phyloP scores from a whole-genome alignment of 1,284 basidiomycete species.

The Thelephora terrestris region DNA sequence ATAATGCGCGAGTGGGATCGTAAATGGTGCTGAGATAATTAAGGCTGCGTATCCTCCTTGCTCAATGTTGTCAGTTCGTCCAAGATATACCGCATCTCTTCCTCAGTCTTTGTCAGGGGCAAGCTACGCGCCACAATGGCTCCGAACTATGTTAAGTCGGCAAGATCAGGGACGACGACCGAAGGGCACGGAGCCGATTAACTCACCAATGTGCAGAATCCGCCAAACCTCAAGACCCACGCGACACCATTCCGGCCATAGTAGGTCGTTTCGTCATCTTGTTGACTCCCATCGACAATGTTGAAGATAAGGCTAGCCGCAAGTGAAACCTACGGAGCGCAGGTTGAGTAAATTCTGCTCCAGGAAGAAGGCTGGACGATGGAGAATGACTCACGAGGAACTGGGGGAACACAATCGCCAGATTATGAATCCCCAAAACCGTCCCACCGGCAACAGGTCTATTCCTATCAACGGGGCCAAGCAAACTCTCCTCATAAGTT shows the following conservation, averaged over 20 bases:
- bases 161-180: not conserved
- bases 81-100: constrained; percentile 74
- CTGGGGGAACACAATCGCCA: constrained; percentile 89
- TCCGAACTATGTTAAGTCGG: constrained; percentile 32
- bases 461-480: constrained; percentile 24
- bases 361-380: not conserved
- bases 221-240: constrained; percentile 92
- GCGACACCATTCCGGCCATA: constrained; percentile 80
- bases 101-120: constrained; percentile 81
- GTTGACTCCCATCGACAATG: constrained; percentile 49
- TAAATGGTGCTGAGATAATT: constrained; percentile 35
- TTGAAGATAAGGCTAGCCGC: constrained; percentile 84
- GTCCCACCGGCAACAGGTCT: constrained; percentile 81
- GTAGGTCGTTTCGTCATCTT: constrained; percentile 41
- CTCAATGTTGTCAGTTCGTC: constrained; percentile 66
- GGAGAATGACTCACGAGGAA: constrained; percentile 58
- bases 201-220: constrained; percentile 65
- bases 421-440: constrained; percentile 90
- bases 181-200: constrained; percentile 5
- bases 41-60: constrained; percentile 41
- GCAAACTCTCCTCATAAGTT: constrained; percentile 38
- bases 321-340: constrained; percentile 62
- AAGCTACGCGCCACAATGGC: constrained; percentile 72
- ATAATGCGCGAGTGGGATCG: constrained; percentile 27
- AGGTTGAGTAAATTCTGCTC: constrained; percentile 1